phyloP scores from a whole-genome alignment of 306 rosid genomes.

The Lathyrus oleraceus region DNA sequence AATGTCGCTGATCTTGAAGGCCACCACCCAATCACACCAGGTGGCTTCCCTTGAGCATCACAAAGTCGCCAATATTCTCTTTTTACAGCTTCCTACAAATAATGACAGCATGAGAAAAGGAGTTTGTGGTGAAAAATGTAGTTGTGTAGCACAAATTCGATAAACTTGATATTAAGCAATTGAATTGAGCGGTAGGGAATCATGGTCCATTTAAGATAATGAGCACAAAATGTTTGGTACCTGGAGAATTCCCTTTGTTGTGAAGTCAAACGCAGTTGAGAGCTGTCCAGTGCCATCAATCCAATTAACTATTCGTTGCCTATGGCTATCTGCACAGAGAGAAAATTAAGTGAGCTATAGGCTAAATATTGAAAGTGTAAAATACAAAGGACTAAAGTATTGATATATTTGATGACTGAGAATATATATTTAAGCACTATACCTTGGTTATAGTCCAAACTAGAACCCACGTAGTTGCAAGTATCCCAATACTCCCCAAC shows the following conservation, averaged over 20 bases:
- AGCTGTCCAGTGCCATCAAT: constrained; percentile 82
- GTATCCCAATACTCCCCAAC: constrained; percentile 94
- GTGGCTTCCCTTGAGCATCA: constrained; percentile 84
- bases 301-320: constrained; percentile 80
- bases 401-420: not conserved
- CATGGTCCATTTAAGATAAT: not conserved
- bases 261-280: constrained; percentile 91
- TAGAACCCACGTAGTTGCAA: constrained; percentile 67
- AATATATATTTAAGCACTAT: not conserved
- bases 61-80: constrained; percentile 79
- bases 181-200: not conserved
- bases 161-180: not conserved
- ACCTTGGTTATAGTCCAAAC: constrained; percentile 94
- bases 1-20: constrained; percentile 88
- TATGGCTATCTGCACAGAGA: constrained; percentile 68
- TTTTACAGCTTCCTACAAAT: constrained; percentile 82
- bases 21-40: constrained; percentile 91
- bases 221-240: constrained; percentile 40
- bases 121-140: not conserved
- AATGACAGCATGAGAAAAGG: constrained; percentile 16
- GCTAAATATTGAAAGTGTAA: constrained; percentile 5
- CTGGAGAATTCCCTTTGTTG: constrained; percentile 98
- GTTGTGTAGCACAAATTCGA: constrained; percentile 12
- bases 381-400: not conserved
- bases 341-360: constrained; percentile 4